phyloP scores from a whole-genome alignment of 148 eudicot genomes.

The Diospyros kaki region DNA sequence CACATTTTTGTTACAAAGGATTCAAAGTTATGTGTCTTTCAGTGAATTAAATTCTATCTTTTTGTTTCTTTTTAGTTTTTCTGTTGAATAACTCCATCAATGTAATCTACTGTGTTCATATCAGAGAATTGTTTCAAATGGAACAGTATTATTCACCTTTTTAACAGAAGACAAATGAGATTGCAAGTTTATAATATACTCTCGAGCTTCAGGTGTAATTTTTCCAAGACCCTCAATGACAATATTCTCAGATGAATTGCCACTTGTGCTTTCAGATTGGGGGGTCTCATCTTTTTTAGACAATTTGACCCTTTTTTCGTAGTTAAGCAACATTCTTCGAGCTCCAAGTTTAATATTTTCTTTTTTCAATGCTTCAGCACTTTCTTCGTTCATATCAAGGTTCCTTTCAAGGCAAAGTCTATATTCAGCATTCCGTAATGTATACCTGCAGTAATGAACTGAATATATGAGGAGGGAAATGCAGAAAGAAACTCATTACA shows the following conservation, averaged over 20 bases:
- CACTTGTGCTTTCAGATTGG: constrained; percentile 29
- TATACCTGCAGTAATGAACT: constrained; percentile 59
- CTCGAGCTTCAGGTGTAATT: constrained; percentile 61
- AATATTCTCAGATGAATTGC: constrained; percentile 30
- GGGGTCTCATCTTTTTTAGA: constrained; percentile 34
- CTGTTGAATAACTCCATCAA: background rate
- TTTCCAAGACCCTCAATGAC: constrained; percentile 60
- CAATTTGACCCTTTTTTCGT: constrained; percentile 33
- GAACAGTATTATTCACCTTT: constrained; percentile 43
- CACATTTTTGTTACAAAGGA: too few relatives aligned
- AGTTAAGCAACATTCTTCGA: constrained; percentile 42
- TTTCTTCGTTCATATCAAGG: constrained; percentile 59
- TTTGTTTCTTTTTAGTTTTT: too few relatives aligned
- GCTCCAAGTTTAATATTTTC: constrained; percentile 48
- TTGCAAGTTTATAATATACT: constrained; percentile 61
- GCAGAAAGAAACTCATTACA: background rate
- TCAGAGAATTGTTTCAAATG: background rate
- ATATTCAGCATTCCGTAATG: constrained; percentile 89
- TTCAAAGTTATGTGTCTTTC: too few relatives aligned
- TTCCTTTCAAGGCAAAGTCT: constrained; percentile 91
- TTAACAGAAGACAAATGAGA: constrained; percentile 68
- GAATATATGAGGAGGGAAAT: background rate
- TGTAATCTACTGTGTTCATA: background rate
- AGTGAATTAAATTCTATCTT: too few relatives aligned
- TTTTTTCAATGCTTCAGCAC: constrained; percentile 30